Evolutionary conservation across 306 rosid species (phyloP).

Genomic region (Lagenaria siceraria): DNA sequence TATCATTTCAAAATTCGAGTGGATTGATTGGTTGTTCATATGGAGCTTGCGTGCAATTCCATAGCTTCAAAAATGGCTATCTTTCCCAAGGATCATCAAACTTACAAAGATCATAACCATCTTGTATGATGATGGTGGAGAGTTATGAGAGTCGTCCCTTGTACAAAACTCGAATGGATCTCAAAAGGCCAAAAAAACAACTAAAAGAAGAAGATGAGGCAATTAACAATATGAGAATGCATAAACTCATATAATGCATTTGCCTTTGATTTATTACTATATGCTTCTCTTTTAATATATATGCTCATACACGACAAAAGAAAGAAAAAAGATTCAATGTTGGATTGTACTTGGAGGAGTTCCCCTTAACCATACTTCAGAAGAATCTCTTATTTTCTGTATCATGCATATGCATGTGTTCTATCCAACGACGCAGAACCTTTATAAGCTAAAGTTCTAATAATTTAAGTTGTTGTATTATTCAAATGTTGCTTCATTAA

Average conservation of each 20-base stretch:
- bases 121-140: not conserved
- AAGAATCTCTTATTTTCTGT: not conserved
- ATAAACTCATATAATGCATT: not conserved
- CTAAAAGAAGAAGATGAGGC: not conserved
- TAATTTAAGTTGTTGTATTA: no score
- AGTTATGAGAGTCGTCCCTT: not conserved
- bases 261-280: not conserved
- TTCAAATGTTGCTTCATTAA: no score
- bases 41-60: not conserved
- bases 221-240: not conserved
- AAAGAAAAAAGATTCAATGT: not conserved
- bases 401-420: not conserved
- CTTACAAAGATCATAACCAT: not conserved
- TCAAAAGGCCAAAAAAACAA: not conserved
- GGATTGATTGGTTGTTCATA: no score
- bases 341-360: not conserved
- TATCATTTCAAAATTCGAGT: no score
- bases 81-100: not conserved
- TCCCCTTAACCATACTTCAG: not conserved
- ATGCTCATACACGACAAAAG: not conserved
- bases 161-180: not conserved
- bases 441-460: not conserved
- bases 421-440: not conserved
- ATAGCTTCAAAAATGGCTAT: not conserved
- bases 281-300: not conserved